Percentiles rank a stretch among this genome's conserved stretches.
These are phyloP conservation scores for Pichia inconspicua DNA, from an alignment of 1,139 yeast genomes.

Conservation along the genomic window DNA sequence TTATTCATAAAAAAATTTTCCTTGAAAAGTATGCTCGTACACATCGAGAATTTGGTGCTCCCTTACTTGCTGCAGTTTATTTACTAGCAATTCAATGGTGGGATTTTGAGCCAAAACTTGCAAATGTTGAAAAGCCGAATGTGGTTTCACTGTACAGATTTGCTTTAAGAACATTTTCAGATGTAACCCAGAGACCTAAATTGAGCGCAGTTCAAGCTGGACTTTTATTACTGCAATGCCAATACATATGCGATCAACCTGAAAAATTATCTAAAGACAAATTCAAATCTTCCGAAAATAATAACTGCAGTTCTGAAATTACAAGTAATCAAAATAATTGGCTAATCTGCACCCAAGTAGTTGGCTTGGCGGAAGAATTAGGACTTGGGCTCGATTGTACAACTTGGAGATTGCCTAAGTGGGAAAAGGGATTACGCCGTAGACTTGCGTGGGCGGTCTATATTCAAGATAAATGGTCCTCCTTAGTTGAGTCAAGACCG, in stretches of 20 bases:
- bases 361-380: constrained; percentile 75
- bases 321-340: constrained; percentile 55
- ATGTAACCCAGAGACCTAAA: constrained; percentile 65
- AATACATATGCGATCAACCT: constrained; percentile 25
- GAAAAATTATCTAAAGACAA: neutral
- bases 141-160: constrained; percentile 53
- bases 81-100: constrained; percentile 75
- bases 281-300: neutral
- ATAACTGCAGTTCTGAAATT: neutral
- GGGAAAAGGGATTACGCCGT: constrained; percentile 84
- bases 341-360: constrained; percentile 81
- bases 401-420: constrained; percentile 81
- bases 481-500: constrained; percentile 71
- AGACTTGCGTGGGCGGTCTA: constrained; percentile 91
- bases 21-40: constrained; percentile 70
- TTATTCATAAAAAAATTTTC: constrained; percentile 67
- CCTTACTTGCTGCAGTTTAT: constrained; percentile 67
- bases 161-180: constrained; percentile 45
- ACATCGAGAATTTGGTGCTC: constrained; percentile 71
- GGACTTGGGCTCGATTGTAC: constrained; percentile 83
- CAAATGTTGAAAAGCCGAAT: constrained; percentile 59
- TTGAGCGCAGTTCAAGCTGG: constrained; percentile 80
- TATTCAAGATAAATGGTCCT: constrained; percentile 82
- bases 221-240: constrained; percentile 56
- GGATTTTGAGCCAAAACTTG: constrained; percentile 69